Evolutionary conservation across 1,139 yeast genomes (phyloP).

Genomic region (Kazachstania sp.): DNA sequence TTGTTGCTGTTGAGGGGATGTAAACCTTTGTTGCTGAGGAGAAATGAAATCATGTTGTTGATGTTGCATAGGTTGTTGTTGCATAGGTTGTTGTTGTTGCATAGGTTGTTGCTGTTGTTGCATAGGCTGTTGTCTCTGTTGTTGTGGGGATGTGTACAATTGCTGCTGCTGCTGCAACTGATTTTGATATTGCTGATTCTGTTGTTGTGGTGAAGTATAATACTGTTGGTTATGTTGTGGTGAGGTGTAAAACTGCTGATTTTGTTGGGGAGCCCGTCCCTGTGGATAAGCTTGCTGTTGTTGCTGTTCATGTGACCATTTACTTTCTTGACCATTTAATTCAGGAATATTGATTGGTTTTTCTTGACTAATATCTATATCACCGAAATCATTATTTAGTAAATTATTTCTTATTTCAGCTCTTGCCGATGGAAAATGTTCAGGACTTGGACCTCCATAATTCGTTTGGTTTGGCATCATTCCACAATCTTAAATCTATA

Average conservation of each 20-base stretch:
- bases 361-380: slow-evolving; percentile 37
- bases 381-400: slow-evolving; percentile 33
- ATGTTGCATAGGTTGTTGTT: not conserved
- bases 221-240: not conserved
- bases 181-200: no score
- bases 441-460: not conserved
- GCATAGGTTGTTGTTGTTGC: slow-evolving; percentile 4
- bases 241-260: not conserved
- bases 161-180: not conserved
- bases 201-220: no score
- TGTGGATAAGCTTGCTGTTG: slow-evolving; percentile 4
- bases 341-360: slow-evolving; percentile 21
- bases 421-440: slow-evolving; percentile 5
- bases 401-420: slow-evolving; percentile 30
- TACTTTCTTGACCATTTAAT: not conserved
- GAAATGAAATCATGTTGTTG: not conserved
- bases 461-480: not conserved
- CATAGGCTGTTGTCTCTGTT: not conserved
- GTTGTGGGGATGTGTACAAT: not conserved
- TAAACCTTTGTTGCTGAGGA: slow-evolving; percentile 5
- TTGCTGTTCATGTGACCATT: not conserved
- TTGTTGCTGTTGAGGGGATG: slow-evolving; percentile 3
- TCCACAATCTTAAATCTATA: not conserved
- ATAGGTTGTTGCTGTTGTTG: slow-evolving; percentile 4
- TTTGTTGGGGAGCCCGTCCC: not conserved